phyloP scores from a whole-genome alignment of 2,329 filamentous ascomycete genomes.

The Curvularia sp. region DNA sequence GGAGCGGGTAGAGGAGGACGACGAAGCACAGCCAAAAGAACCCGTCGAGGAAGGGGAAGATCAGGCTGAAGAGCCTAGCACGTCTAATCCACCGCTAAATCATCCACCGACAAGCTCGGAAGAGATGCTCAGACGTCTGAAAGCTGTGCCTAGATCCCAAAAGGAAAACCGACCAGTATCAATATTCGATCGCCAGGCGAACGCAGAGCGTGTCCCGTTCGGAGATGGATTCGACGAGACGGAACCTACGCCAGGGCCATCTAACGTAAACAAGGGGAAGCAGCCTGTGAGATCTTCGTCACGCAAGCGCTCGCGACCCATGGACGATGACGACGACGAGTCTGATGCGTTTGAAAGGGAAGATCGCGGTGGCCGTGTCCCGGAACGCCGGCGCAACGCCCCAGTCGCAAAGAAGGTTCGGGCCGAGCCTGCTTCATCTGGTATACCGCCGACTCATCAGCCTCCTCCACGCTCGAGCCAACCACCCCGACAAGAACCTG shows the following conservation, averaged over 20 bases:
- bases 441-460: conserved; percentile 40
- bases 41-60: conserved; percentile 11
- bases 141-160: conserved; percentile 26
- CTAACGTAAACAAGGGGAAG: conserved; percentile 35
- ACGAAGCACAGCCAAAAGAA: conserved; percentile 10
- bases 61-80: conserved; percentile 18
- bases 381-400: conserved; percentile 47
- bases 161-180: conserved; percentile 46
- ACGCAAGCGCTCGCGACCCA: conserved; percentile 32
- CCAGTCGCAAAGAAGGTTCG: conserved; percentile 40
- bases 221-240: conserved; percentile 46
- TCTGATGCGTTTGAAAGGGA: conserved; percentile 56
- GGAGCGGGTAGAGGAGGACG: background rate
- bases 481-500: conserved; percentile 1
- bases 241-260: conserved; percentile 34
- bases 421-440: conserved; percentile 31
- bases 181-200: conserved; percentile 52
- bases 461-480: conserved; percentile 16
- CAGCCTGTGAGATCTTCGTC: conserved; percentile 36
- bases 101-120: conserved; percentile 31
- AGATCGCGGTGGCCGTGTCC: conserved; percentile 43
- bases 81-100: conserved; percentile 25
- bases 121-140: conserved; percentile 31
- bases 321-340: conserved; percentile 39
- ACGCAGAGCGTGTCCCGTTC: conserved; percentile 50